Conservation (phyloP, 1,284 basidiomycete species). For the Ceratobasidium sp. region DNA sequence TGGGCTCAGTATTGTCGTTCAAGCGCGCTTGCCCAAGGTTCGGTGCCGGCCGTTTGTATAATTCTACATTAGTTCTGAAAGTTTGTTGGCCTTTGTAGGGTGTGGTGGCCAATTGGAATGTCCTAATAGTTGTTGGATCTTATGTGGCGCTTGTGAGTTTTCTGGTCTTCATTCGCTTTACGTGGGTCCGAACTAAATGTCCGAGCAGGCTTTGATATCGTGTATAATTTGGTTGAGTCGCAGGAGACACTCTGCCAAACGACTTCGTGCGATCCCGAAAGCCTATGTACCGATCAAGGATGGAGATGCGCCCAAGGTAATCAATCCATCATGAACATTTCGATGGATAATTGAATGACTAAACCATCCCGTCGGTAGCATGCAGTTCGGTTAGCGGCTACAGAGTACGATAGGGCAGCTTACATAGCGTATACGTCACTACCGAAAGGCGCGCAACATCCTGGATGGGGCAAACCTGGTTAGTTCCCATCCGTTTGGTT, state of each 20-base stretch:
- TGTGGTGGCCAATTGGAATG: slow-evolving; percentile 50
- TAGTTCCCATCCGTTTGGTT: not conserved
- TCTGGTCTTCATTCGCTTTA: not conserved
- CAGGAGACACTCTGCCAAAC: slow-evolving; percentile 40
- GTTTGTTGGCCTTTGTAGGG: not conserved
- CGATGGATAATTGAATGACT: not conserved
- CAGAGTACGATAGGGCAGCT: slow-evolving; percentile 49
- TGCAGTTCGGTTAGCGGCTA: slow-evolving; percentile 45
- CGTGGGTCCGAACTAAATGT: not conserved
- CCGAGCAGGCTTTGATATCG: slow-evolving; percentile 47
- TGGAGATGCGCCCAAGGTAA: slow-evolving; percentile 49
- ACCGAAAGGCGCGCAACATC: slow-evolving; percentile 45
- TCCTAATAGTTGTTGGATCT: slow-evolving; percentile 49
- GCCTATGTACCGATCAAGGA: slow-evolving; percentile 47
- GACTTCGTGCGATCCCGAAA: slow-evolving; percentile 48
- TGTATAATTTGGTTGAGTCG: slow-evolving; percentile 48
- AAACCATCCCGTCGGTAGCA: slow-evolving; percentile 4
- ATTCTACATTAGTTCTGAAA: not conserved
- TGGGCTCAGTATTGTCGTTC: slow-evolving; percentile 47
- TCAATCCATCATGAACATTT: not conserved
- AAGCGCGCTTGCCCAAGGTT: slow-evolving; percentile 46
- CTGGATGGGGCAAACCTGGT: slow-evolving; percentile 51
- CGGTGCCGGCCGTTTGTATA: too few species aligned
- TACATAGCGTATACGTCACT: slow-evolving; percentile 44
- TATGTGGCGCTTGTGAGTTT: slow-evolving; percentile 49